Base-by-base conservation (phyloP, 768 basidiomycete species). In the Erythrobasidium yunnanense region DNA sequence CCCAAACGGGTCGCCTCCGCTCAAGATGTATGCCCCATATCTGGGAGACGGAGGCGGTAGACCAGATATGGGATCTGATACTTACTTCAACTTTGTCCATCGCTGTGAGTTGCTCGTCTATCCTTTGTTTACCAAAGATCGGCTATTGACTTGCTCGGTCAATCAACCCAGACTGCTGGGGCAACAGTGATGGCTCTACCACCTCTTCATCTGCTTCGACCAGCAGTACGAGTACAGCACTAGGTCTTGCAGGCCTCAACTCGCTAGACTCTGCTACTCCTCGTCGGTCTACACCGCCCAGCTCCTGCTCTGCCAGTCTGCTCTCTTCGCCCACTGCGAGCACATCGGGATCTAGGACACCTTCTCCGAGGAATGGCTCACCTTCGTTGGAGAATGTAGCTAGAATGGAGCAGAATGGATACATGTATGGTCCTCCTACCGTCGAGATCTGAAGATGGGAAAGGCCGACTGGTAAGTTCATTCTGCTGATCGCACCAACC, bases 41-140 rank as follows among this genome's bases (percentile, higher is more conserved):
- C 49, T 63, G 42, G 60, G n/a, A 7, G 45, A 35, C 20, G 34
- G 34, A 25, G 18, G 29, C 20, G 46, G 35, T 27, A 20, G 60
- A 23, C 60, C 60, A 27, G 60, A 63, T n/a, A 63, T 63, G 60
- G 60, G 60, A 4, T 34, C 32, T 33, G 60, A 63, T 51, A 63
- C 60, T 27, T 63, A 63, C 38, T 63, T 63, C 60, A 63, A 63
- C 47, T 63, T 63, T 51, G 60, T 63, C 32, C 60, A 63, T 34
- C 20, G 60, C 27, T 63, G 60, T 63, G 25, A 63, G 60, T 63
- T 5, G 5, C 4, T 5, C 42, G 5, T 25, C 6, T 25, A 4
- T 49, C 42, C 42, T 62, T 15, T n/a, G 22, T 8, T 51, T 46
- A 6, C n/a, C 33, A 23, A n/a, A 2, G 18, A 7, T 7, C 60